These are phyloP conservation scores for Quercus aquifolioides DNA, from an alignment of 306 rosid species.

Conservation along the genomic window DNA sequence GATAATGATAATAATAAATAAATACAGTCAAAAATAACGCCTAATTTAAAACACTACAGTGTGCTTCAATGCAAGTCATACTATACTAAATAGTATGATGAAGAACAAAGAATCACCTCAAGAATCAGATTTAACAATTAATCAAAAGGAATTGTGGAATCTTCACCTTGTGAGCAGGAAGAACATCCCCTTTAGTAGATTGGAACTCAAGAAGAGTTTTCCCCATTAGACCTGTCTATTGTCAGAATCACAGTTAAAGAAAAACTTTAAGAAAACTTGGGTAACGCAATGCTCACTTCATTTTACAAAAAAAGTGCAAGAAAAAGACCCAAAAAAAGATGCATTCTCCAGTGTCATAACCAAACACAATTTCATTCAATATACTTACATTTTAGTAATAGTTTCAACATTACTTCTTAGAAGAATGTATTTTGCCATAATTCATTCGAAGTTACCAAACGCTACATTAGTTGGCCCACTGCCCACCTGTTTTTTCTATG, in stretches of 20 bases:
- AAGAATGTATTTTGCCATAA: too few species aligned
- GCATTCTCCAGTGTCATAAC: too few species aligned
- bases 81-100: neutral
- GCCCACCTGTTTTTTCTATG: too few species aligned
- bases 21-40: neutral
- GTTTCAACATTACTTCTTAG: too few species aligned
- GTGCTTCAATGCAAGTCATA: neutral
- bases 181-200: conserved; percentile 87
- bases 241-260: conserved; percentile 25
- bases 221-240: conserved; percentile 93
- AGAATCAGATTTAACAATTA: neutral
- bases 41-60: neutral
- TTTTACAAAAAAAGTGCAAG: neutral
- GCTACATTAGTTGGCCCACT: too few species aligned
- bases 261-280: conserved; percentile 14
- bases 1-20: too few species aligned
- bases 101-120: neutral
- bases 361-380: too few species aligned
- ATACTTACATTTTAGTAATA: too few species aligned
- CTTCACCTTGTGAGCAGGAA: conserved; percentile 94
- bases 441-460: too few species aligned
- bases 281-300: conserved; percentile 10
- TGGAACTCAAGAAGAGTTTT: conserved; percentile 85
- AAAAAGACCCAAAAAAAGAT: neutral
- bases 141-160: conserved; percentile 3